These are phyloP conservation scores for Canna indica DNA, from an alignment of 176 grass and related monocot genomes.

Conservation along the genomic window DNA sequence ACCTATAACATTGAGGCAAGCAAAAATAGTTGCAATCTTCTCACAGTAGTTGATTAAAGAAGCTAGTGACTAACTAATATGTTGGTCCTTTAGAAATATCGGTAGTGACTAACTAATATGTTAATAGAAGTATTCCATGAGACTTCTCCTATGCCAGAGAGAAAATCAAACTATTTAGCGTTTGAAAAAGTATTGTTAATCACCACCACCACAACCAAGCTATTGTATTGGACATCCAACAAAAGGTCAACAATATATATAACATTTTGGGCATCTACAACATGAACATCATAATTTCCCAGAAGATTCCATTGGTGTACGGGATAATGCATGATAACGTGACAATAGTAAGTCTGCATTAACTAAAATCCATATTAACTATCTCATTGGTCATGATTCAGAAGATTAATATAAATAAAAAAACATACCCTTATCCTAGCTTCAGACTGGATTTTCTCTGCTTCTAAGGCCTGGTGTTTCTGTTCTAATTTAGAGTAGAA, in stretches of 20 bases:
- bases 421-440: constrained; percentile 28
- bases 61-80: no score
- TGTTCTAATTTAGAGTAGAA: constrained; percentile 42
- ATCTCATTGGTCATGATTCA: background rate
- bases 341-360: background rate
- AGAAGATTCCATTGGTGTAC: background rate
- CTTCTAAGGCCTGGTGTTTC: constrained; percentile 44
- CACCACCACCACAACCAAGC: background rate
- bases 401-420: constrained; percentile 1
- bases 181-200: background rate
- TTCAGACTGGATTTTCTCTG: constrained; percentile 38
- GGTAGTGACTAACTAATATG: background rate
- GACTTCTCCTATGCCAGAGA: background rate
- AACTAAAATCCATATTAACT: background rate
- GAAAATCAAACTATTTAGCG: background rate
- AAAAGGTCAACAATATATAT: background rate
- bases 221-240: no score
- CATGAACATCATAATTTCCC: background rate
- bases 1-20: no score
- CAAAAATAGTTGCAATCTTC: no score
- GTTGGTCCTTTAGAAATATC: no score
- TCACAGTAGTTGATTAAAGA: no score
- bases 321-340: background rate
- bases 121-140: background rate
- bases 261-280: background rate